Evolutionary conservation across 1,284 basidiomycete genomes (phyloP).

Genomic region (Anthracocystis setariae): DNA sequence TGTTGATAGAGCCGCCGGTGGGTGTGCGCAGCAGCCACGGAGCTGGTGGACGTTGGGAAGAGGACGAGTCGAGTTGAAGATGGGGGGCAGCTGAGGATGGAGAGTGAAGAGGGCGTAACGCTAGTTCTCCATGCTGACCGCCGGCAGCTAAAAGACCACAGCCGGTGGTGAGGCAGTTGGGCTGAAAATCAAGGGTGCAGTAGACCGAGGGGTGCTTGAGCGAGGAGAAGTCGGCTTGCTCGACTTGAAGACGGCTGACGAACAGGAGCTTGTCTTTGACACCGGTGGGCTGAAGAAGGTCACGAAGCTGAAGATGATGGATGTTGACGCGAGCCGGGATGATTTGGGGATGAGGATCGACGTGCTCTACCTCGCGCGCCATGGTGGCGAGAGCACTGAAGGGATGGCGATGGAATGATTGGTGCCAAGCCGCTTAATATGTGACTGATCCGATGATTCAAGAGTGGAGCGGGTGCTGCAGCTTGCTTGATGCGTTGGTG

Average conservation of each 20-base stretch:
- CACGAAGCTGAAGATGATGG: constrained; percentile 55
- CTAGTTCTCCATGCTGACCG: constrained; percentile 82
- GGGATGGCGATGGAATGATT: not conserved
- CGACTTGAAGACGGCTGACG: constrained; percentile 48
- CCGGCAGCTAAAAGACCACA: constrained; percentile 79
- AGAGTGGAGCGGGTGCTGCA: too few relatives aligned
- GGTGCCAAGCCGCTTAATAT: not conserved
- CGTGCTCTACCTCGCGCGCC: constrained; percentile 24
- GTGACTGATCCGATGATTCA: too few relatives aligned
- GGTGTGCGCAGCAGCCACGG: constrained; percentile 69
- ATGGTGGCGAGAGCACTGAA: constrained; percentile 7
- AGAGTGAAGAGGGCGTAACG: constrained; percentile 73
- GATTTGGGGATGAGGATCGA: constrained; percentile 31
- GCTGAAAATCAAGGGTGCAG: constrained; percentile 76
- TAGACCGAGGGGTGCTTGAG: constrained; percentile 71
- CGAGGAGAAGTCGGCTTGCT: constrained; percentile 48
- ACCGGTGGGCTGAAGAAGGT: constrained; percentile 47
- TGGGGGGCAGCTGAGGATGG: constrained; percentile 12
- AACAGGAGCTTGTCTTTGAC: constrained; percentile 50
- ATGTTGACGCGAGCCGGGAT: constrained; percentile 53
- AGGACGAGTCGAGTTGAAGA: constrained; percentile 13
- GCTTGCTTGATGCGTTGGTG: not conserved
- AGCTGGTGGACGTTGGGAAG: constrained; percentile 34
- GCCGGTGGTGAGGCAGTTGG: constrained; percentile 71
- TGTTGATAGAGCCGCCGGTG: constrained; percentile 80